Percentiles rank a stretch among this genome's conserved stretches.
Evolutionary conservation across 306 rosid genomes (phyloP).

Genomic region (Ormosia semicastrata): DNA sequence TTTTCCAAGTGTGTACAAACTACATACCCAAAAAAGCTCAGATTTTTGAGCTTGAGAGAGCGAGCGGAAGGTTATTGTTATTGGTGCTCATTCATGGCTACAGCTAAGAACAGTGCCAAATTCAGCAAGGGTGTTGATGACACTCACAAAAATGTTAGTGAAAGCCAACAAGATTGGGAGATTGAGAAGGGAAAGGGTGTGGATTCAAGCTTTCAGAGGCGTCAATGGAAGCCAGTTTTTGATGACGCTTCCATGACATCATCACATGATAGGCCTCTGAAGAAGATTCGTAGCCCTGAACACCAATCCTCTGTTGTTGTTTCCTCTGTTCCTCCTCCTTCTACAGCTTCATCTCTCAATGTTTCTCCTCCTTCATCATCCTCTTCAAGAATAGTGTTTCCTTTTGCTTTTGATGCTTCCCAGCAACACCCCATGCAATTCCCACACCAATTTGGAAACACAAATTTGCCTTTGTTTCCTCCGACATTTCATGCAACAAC

Average conservation of each 20-base stretch:
- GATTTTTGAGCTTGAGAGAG: conserved; percentile 39
- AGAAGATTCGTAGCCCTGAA: conserved; percentile 74
- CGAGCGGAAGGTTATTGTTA: conserved; percentile 25
- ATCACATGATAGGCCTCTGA: conserved; percentile 53
- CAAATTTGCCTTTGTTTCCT: conserved; percentile 30
- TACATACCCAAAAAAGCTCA: not conserved
- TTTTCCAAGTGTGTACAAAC: not conserved
- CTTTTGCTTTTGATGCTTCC: conserved; percentile 61
- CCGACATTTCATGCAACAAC: conserved; percentile 25
- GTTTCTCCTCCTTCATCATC: conserved; percentile 10
- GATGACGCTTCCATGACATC: conserved; percentile 56
- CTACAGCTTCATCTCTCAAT: conserved; percentile 18
- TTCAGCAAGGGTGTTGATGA: conserved; percentile 45
- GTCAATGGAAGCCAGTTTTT: conserved; percentile 56
- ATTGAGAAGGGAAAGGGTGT: conserved; percentile 37
- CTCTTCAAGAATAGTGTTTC: conserved; percentile 63
- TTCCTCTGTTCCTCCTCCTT: conserved; percentile 11
- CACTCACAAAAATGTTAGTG: conserved; percentile 9
- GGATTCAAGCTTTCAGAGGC: conserved; percentile 38
- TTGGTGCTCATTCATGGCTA: conserved; percentile 41
- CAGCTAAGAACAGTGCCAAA: conserved; percentile 51
- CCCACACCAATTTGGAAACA: conserved; percentile 40
- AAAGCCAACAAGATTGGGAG: conserved; percentile 40
- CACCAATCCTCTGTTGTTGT: conserved; percentile 28
- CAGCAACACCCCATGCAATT: conserved; percentile 43